phyloP scores from a whole-genome alignment of 805 yeast genomes.

The Barnettozyma siamensis region DNA sequence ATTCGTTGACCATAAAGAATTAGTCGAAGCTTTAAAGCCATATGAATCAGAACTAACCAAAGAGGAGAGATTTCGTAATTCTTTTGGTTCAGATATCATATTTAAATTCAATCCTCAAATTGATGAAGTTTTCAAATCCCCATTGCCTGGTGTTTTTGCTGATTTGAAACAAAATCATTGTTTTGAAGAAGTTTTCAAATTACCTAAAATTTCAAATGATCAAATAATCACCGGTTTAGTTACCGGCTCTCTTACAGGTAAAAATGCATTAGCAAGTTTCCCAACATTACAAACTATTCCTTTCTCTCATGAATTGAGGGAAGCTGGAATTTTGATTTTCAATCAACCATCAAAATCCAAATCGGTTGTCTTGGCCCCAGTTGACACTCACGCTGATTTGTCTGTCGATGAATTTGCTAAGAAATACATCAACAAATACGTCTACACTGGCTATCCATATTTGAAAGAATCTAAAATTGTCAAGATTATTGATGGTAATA shows the following conservation, averaged over 20 bases:
- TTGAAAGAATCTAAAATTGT: conserved; percentile 72
- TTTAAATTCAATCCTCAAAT: conserved; percentile 76
- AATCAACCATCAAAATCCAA: conserved; percentile 81
- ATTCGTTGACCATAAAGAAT: conserved; percentile 80
- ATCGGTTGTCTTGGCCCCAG: conserved; percentile 64
- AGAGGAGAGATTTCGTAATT: conserved; percentile 70
- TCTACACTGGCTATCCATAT: conserved; percentile 88
- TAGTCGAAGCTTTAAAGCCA: conserved; percentile 69
- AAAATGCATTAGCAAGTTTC: conserved; percentile 79
- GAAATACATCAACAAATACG: conserved; percentile 52
- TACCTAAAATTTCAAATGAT: conserved; percentile 41
- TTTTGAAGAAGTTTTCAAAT: conserved; percentile 48
- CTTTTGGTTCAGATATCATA: conserved; percentile 62
- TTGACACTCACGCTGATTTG: conserved; percentile 48
- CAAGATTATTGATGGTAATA: conserved; percentile 50
- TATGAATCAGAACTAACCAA: conserved; percentile 53
- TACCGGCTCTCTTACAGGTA: conserved; percentile 63
- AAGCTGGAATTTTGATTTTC: conserved; percentile 69
- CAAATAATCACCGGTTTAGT: conserved; percentile 50
- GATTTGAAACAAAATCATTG: conserved; percentile 81
- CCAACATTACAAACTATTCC: conserved; percentile 76
- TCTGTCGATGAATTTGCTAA: conserved; percentile 61
- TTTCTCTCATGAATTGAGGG: conserved; percentile 44
- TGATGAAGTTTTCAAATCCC: conserved; percentile 61
- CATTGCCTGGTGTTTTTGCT: conserved; percentile 68